These are phyloP conservation scores for Rhododendron mucronatum DNA, from an alignment of 148 eudicot species.

Conservation along the genomic window DNA sequence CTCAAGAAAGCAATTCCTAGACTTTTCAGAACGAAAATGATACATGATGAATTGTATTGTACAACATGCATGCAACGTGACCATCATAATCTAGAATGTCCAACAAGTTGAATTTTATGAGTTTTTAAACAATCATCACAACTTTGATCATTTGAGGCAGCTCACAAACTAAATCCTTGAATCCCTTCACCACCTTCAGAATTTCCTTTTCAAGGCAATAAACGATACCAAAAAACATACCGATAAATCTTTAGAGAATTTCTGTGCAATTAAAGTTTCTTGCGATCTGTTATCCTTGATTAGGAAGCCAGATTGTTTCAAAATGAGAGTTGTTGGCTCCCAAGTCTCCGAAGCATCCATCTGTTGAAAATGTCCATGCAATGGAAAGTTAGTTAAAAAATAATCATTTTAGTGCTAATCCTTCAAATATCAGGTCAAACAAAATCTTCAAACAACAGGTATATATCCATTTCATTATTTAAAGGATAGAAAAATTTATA, in stretches of 20 bases:
- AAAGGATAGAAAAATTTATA: background rate
- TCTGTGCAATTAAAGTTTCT: conserved; percentile 47
- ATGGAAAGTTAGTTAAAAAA: background rate
- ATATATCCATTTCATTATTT: background rate
- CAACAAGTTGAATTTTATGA: background rate
- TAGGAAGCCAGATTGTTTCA: conserved; percentile 67
- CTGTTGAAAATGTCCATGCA: conserved; percentile 36
- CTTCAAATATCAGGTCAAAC: background rate
- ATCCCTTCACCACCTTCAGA: background rate
- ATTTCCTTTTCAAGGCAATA: background rate
- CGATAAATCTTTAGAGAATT: conserved; percentile 62
- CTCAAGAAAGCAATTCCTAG: background rate
- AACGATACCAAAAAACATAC: conserved; percentile 36
- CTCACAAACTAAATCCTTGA: background rate
- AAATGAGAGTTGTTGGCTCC: conserved; percentile 60
- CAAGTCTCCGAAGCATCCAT: conserved; percentile 63
- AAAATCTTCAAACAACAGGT: background rate
- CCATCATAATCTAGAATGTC: background rate
- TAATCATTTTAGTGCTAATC: background rate
- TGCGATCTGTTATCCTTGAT: conserved; percentile 56
- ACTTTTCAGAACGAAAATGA: background rate
- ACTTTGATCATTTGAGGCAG: background rate
- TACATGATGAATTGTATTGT: background rate
- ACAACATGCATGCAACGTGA: background rate
- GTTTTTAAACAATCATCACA: background rate